phyloP scores from a whole-genome alignment of 2,329 filamentous ascomycete genomes.

The Coniella vitis region DNA sequence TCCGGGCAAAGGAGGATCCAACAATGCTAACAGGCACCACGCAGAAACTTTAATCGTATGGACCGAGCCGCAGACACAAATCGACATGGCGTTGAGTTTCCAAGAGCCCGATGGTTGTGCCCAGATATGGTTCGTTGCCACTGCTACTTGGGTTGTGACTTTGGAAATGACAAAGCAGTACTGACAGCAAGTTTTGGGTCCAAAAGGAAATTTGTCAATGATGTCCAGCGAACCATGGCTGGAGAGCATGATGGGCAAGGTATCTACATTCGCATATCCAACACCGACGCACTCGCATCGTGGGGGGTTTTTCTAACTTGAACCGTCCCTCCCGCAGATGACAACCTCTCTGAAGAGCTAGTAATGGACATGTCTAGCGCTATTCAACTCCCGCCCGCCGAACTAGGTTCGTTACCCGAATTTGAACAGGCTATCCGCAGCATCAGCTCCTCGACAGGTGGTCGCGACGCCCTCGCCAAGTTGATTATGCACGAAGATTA shows the following conservation, averaged over 20 bases:
- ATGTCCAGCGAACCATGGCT: constrained; percentile 69
- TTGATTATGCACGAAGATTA: constrained; percentile 82
- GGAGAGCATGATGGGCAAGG: constrained; percentile 54
- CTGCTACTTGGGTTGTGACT: not conserved
- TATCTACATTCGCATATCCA: constrained; percentile 28
- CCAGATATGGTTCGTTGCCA: constrained; percentile 67
- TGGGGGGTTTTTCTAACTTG: not conserved
- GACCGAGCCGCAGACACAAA: constrained; percentile 77
- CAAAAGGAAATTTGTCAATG: constrained; percentile 80
- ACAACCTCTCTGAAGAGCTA: constrained; percentile 79
- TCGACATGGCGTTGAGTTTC: constrained; percentile 97
- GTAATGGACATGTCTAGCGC: constrained; percentile 65
- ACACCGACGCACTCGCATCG: constrained; percentile 21
- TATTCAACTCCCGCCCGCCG: constrained; percentile 69
- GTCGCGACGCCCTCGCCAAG: constrained; percentile 81
- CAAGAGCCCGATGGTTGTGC: constrained; percentile 94
- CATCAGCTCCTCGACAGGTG: constrained; percentile 65
- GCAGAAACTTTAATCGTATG: constrained; percentile 95
- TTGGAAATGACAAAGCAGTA: not conserved
- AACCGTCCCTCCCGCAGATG: constrained; percentile 50
- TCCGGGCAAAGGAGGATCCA: constrained; percentile 19
- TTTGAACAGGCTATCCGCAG: constrained; percentile 79
- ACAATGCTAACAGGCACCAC: constrained; percentile 21
- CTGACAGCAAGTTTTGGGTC: constrained; percentile 21
- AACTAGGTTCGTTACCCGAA: constrained; percentile 75